Evolutionary conservation across 208 protist genomes (phyloP).

Genomic region (Wallacemonas sp.): DNA sequence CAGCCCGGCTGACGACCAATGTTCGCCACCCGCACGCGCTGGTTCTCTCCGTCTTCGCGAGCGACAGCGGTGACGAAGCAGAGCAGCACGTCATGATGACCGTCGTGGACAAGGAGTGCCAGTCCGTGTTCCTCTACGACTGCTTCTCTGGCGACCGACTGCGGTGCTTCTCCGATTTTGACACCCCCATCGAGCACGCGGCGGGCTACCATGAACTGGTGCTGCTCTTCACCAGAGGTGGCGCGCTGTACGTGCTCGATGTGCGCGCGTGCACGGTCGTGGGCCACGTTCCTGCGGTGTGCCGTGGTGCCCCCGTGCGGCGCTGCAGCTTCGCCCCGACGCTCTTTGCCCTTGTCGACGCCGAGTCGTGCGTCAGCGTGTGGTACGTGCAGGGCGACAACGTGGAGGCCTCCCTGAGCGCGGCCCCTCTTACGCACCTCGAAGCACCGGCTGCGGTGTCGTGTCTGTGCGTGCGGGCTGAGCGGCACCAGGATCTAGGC

Average conservation of each 20-base stretch:
- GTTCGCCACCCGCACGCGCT: neutral
- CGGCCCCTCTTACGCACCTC: neutral
- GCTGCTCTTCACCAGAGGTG: conserved; percentile 31
- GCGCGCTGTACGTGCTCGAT: conserved; percentile 27
- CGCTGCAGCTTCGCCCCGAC: conserved; percentile 9
- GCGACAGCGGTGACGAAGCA: neutral
- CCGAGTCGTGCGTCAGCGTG: conserved; percentile 15
- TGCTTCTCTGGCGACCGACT: conserved; percentile 31
- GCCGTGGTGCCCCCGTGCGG: conserved; percentile 1
- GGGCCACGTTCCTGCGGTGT: conserved; percentile 20
- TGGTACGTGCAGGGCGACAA: conserved; percentile 1
- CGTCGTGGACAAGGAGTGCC: conserved; percentile 26
- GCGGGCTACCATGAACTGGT: conserved; percentile 19
- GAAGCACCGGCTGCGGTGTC: conserved; percentile 3
- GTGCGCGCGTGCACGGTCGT: conserved; percentile 23
- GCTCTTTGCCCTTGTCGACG: conserved; percentile 24
- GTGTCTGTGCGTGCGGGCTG: neutral
- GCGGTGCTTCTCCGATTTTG: conserved; percentile 49
- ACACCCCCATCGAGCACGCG: conserved; percentile 16
- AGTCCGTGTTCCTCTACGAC: conserved; percentile 32
- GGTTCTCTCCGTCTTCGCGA: conserved; percentile 3
- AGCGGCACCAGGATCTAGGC: neutral
- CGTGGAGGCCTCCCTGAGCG: neutral
- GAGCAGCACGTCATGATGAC: neutral
- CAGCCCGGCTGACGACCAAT: neutral